A percentile compares a stretch with the other conserved stretches of the same genome.
phyloP scores from a whole-genome alignment of 441 rosid species.

The Gossypium lobatum region DNA sequence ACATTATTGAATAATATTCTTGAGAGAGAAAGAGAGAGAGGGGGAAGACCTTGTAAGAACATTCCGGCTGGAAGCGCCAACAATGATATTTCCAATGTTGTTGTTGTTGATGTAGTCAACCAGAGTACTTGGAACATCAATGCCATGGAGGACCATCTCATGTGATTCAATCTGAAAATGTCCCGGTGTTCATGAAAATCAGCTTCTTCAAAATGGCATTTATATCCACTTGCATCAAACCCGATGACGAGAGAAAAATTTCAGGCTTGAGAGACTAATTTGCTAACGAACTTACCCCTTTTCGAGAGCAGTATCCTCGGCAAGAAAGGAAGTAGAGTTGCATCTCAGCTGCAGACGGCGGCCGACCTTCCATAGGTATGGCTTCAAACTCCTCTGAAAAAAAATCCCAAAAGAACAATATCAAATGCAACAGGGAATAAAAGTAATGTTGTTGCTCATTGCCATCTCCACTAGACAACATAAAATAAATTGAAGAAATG shows the following conservation, averaged over 20 bases:
- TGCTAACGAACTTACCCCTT: conserved; percentile 48
- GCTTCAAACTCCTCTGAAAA: conserved; percentile 28
- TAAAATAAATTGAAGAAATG: too few relatives aligned
- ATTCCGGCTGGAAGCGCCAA: conserved; percentile 47
- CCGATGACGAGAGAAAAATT: neutral
- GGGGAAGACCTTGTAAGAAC: conserved; percentile 38
- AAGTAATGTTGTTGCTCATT: neutral
- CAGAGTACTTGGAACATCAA: conserved; percentile 49
- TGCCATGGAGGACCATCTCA: conserved; percentile 45
- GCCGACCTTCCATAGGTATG: conserved; percentile 34
- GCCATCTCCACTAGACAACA: neutral
- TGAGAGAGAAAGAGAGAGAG: neutral
- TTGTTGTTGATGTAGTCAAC: conserved; percentile 30
- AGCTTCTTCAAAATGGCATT: neutral
- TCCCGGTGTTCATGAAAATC: conserved; percentile 1
- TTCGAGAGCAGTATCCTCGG: conserved; percentile 58
- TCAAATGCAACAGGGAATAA: neutral
- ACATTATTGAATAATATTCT: neutral
- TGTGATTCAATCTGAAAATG: conserved; percentile 41
- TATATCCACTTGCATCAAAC: neutral
- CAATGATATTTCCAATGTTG: conserved; percentile 38
- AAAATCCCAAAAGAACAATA: neutral
- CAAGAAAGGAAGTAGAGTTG: conserved; percentile 50
- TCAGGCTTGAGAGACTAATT: neutral
- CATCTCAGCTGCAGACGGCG: conserved; percentile 35